Base-by-base conservation (phyloP, 2,329 filamentous ascomycete genomes). In the Diaporthe sp. region DNA sequence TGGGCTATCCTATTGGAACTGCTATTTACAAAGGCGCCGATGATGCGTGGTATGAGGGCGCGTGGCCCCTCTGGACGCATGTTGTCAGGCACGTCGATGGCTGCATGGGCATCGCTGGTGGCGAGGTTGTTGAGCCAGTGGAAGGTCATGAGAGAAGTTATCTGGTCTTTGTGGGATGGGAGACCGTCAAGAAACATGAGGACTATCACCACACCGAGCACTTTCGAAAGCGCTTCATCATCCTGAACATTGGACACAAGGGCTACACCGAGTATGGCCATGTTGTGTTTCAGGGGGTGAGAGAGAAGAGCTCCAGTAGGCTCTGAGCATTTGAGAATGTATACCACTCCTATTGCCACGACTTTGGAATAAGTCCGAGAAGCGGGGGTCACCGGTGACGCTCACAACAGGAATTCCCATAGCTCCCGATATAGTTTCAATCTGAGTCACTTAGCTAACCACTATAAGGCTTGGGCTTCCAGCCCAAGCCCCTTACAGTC, bases 131-230 rank as follows among this genome's bases (percentile, higher is more conserved):
- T 55, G 82, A 84, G 76, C 73, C 76, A 3, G 77, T 83, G 19
- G 79, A 81, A 27, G 80, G 79, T 13, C 71, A 78, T 35, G 76
- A 75, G 12, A 74, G 73, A 7, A 79, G 77, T 35, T 83, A 81
- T 76, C 73, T 83, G 10, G 82, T 82, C 27, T 81, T 79, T 71
- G 81, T 83, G 12, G 81, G 80, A n/a, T 83, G 81, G 83, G 78
- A 81, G 73, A 81, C 76, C 66, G 77, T 82, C 8, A 78, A 80
- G 44, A 56, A 68, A 80, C 32, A 84, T 73, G 79, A 83, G 51
- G 78, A 75, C 25, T 84, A 84, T 73, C 82, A 84, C 71, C 77
- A 80, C 68, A 83, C 80, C 4, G 77, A 80, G 69, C 79, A 83
- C 63, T 84, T 83, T 69, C 72, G 51, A 19, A 76, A 78, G 35